These are phyloP conservation scores for Stachybotrys chartarum DNA, from an alignment of 2,329 filamentous ascomycete genomes.

Conservation along the genomic window DNA sequence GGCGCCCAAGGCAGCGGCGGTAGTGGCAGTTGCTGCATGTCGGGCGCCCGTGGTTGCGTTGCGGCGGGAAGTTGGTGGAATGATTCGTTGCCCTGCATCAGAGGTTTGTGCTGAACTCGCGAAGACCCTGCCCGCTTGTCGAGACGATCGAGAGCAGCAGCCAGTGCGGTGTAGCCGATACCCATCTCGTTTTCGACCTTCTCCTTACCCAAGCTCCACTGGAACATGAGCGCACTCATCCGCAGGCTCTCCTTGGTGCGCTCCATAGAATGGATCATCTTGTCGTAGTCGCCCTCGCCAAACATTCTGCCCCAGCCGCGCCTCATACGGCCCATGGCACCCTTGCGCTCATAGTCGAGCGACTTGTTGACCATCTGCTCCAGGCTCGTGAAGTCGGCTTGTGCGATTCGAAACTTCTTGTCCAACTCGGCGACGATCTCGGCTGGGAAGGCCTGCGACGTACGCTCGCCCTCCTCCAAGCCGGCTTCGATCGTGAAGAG, in stretches of 20 bases:
- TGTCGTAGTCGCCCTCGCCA: slow-evolving; percentile 53
- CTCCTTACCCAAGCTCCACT: slow-evolving; percentile 55
- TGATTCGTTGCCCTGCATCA: slow-evolving; percentile 6
- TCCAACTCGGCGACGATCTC: slow-evolving; percentile 59
- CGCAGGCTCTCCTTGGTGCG: slow-evolving; percentile 54
- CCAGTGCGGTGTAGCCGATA: slow-evolving; percentile 61
- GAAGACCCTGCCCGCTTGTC: slow-evolving; percentile 15
- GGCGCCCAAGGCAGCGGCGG: slow-evolving; percentile 18
- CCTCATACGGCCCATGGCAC: slow-evolving; percentile 51
- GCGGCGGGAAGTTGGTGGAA: slow-evolving; percentile 11
- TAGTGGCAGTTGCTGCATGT: slow-evolving; percentile 12
- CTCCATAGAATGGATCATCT: slow-evolving; percentile 48
- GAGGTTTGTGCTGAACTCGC: slow-evolving; percentile 6
- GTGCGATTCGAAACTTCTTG: slow-evolving; percentile 54
- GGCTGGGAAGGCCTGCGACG: slow-evolving; percentile 44
- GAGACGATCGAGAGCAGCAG: slow-evolving; percentile 50
- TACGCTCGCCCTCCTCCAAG: slow-evolving; percentile 44
- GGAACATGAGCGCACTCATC: slow-evolving; percentile 57
- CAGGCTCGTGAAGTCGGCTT: slow-evolving; percentile 55
- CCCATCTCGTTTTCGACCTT: slow-evolving; percentile 54
- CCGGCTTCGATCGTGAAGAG: slow-evolving; percentile 64
- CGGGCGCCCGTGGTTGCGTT: neutral
- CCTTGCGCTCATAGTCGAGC: slow-evolving; percentile 54
- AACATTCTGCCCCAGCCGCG: slow-evolving; percentile 59
- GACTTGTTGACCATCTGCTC: slow-evolving; percentile 56